Conservation (phyloP, 2,329 filamentous ascomycete genomes). For the Paracorniculantispora psalliotae region DNA sequence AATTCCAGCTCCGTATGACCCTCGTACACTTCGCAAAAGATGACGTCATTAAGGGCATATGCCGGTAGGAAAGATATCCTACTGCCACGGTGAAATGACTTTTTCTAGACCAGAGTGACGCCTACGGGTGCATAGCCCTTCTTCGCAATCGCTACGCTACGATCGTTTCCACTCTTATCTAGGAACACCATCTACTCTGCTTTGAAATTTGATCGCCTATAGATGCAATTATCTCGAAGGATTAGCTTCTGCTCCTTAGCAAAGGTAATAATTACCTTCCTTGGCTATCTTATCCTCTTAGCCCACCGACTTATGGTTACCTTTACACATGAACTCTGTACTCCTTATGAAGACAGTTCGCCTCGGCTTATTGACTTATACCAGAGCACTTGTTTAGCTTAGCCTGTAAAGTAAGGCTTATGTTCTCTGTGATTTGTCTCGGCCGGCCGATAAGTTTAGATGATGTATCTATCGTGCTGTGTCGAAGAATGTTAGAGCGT, state of each 20-base stretch:
- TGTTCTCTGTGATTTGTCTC: conserved; percentile 18
- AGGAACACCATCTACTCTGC: conserved; percentile 12
- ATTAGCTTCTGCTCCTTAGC: conserved; percentile 13
- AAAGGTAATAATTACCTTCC: conserved; percentile 6
- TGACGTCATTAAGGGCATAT: conserved; percentile 9
- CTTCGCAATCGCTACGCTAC: conserved; percentile 6
- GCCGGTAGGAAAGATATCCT: conserved; percentile 12
- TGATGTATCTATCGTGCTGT: conserved; percentile 14
- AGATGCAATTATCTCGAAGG: conserved; percentile 9
- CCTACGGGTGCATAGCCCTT: conserved; percentile 13
- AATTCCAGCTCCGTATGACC: neutral
- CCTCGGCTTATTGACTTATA: conserved; percentile 15
- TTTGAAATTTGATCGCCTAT: conserved; percentile 3
- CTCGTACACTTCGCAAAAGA: neutral
- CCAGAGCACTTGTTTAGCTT: conserved; percentile 10
- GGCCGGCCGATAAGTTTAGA: conserved; percentile 12
- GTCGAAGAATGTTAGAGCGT: conserved; percentile 11
- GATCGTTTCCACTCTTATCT: conserved; percentile 15
- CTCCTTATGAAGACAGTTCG: conserved; percentile 13
- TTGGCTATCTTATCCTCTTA: conserved; percentile 14
- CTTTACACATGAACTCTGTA: conserved; percentile 14
- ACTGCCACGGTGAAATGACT: conserved; percentile 13
- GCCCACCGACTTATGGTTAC: conserved; percentile 10
- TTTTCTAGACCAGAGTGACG: conserved; percentile 9
- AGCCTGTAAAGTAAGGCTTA: conserved; percentile 14